Evolutionary conservation across 495 filamentous ascomycete species (phyloP).

Genomic region (Polyplosphaeria fusca): DNA sequence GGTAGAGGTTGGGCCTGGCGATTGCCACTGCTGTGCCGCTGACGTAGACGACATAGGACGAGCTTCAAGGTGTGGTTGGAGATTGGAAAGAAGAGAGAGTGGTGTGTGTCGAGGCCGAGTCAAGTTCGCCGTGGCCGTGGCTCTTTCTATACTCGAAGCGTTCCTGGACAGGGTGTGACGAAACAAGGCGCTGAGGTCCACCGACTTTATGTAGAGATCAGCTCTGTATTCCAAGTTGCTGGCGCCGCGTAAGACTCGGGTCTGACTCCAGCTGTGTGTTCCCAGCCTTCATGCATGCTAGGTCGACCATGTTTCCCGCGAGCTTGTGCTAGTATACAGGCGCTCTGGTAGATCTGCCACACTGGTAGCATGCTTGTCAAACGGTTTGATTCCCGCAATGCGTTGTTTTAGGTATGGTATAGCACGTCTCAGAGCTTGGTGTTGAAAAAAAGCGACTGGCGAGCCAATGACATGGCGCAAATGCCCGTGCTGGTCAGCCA

Average conservation of each 20-base stretch:
- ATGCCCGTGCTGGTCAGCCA: too few species aligned
- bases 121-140: too few species aligned
- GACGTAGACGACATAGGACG: conserved; percentile 11
- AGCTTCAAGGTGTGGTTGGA: neutral
- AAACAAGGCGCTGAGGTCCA: conserved; percentile 6
- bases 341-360: conserved; percentile 1
- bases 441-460: too few species aligned
- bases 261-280: conserved; percentile 4
- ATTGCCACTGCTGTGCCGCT: conserved; percentile 3
- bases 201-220: conserved; percentile 20
- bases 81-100: neutral
- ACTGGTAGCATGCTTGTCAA: conserved; percentile 16
- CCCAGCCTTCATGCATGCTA: neutral
- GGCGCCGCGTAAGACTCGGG: conserved; percentile 16
- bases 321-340: neutral
- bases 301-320: neutral
- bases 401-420: neutral
- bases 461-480: too few species aligned
- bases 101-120: neutral
- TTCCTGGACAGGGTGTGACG: neutral
- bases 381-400: neutral
- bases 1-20: conserved; percentile 1
- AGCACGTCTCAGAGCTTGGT: neutral
- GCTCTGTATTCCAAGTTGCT: conserved; percentile 3
- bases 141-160: neutral